A percentile compares a stretch with the other conserved stretches of the same genome.
These are phyloP conservation scores for Lachnellula cervina DNA, from an alignment of 2,329 filamentous ascomycete genomes.

Conservation along the genomic window DNA sequence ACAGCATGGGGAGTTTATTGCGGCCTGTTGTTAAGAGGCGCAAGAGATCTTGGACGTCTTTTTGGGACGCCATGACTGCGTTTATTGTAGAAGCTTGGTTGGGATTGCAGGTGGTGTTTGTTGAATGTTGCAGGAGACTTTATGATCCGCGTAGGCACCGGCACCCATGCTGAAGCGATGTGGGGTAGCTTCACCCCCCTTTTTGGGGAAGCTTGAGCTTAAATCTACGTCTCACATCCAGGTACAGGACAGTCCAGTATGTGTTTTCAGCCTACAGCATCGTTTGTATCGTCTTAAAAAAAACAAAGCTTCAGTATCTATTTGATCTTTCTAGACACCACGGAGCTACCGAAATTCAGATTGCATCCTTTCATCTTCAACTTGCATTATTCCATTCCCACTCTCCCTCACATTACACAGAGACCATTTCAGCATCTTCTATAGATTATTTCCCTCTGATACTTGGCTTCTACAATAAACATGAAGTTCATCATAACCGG, in stretches of 20 bases:
- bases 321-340: too few species aligned
- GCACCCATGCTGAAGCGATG: background rate
- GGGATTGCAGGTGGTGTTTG: background rate
- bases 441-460: background rate
- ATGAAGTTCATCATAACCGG: constrained; percentile 55
- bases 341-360: too few species aligned
- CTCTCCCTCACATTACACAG: background rate
- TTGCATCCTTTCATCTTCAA: too few species aligned
- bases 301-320: too few species aligned
- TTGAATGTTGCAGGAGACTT: background rate
- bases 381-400: background rate
- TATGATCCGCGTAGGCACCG: background rate
- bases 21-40: constrained; percentile 49
- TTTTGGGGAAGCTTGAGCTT: too few species aligned
- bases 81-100: background rate
- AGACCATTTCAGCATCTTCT: background rate
- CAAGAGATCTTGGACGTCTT: constrained; percentile 57
- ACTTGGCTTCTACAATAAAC: background rate
- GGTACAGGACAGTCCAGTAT: too few species aligned
- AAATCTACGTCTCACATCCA: too few species aligned
- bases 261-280: too few species aligned
- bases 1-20: constrained; percentile 54
- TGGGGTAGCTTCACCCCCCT: too few species aligned
- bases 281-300: too few species aligned
- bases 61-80: constrained; percentile 47